These are phyloP conservation scores for Lichtheimia corymbifera DNA, from an alignment of 371 early-diverging fungal genomes.

Conservation along the genomic window DNA sequence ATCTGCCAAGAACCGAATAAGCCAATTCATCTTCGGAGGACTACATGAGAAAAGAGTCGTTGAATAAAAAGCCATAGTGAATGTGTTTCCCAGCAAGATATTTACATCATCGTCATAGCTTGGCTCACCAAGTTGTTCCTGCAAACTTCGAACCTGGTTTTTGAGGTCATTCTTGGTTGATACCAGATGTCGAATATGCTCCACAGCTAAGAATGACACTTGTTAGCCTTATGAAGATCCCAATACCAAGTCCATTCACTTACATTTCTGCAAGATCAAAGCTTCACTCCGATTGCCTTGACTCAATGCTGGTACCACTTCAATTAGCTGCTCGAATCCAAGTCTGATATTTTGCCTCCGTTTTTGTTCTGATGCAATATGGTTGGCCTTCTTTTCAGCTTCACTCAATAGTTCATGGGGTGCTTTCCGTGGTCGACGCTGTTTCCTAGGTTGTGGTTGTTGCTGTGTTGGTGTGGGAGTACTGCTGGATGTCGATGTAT, in stretches of 20 bases:
- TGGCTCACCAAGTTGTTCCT: slow-evolving; percentile 26
- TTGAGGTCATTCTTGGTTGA: slow-evolving; percentile 35
- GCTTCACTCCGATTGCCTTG: slow-evolving; percentile 63
- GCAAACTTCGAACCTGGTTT: slow-evolving; percentile 27
- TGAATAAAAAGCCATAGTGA: background rate
- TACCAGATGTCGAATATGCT: slow-evolving; percentile 33
- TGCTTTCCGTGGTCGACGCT: slow-evolving; percentile 43
- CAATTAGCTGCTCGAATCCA: slow-evolving; percentile 82
- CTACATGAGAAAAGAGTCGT: slow-evolving; percentile 13
- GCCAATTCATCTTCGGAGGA: slow-evolving; percentile 43
- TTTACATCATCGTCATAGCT: slow-evolving; percentile 46
- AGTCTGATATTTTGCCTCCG: slow-evolving; percentile 83
- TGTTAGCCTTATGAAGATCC: background rate
- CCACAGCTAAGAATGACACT: slow-evolving; percentile 17
- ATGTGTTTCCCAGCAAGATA: background rate
- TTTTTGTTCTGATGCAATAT: slow-evolving; percentile 92
- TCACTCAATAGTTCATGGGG: slow-evolving; percentile 83
- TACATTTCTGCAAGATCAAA: slow-evolving; percentile 62
- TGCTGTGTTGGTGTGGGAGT: background rate
- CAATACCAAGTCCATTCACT: background rate
- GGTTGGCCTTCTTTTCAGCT: slow-evolving; percentile 93
- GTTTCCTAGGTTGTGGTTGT: slow-evolving; percentile 12
- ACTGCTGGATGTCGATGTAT: background rate
- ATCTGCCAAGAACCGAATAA: slow-evolving; percentile 14
- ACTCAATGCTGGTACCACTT: slow-evolving; percentile 76